Percentiles rank a stretch among this genome's conserved stretches.
Evolutionary conservation across 805 yeast genomes (phyloP).

Genomic region (Lipomyces orientalis): DNA sequence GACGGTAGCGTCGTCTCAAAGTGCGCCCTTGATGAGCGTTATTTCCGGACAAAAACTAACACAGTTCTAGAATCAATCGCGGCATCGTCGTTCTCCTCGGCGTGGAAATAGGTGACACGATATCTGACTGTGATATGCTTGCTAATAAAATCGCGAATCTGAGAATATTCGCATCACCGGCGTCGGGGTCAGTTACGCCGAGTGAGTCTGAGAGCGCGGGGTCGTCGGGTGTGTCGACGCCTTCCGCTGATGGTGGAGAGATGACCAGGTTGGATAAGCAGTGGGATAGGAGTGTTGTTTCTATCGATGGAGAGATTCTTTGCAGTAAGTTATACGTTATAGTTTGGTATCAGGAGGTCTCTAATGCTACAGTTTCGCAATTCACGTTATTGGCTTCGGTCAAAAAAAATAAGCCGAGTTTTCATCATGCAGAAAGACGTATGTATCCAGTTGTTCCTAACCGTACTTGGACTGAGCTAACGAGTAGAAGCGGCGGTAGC

Average conservation of each 20-base stretch:
- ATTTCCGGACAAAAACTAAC: not conserved
- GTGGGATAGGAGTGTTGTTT: constrained; percentile 77
- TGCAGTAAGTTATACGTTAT: constrained; percentile 51
- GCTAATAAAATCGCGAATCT: constrained; percentile 69
- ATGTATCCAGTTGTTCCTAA: constrained; percentile 38
- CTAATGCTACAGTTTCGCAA: constrained; percentile 67
- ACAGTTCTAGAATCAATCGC: constrained; percentile 52
- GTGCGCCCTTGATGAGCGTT: constrained; percentile 43
- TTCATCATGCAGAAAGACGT: constrained; percentile 87
- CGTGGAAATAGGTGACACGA: constrained; percentile 75
- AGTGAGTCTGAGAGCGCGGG: constrained; percentile 49
- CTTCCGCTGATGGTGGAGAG: not conserved
- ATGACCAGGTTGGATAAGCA: constrained; percentile 49
- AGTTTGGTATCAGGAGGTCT: not conserved
- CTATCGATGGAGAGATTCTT: constrained; percentile 71
- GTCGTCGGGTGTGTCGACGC: constrained; percentile 9
- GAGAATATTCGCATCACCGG: constrained; percentile 66
- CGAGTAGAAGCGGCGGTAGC: constrained; percentile 23
- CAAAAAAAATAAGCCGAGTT: constrained; percentile 94
- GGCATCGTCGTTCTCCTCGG: constrained; percentile 88
- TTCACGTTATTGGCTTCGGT: constrained; percentile 87
- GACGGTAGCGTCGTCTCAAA: constrained; percentile 70
- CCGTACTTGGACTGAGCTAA: not conserved
- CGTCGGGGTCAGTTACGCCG: constrained; percentile 51
- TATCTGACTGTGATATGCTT: constrained; percentile 70